phyloP scores from a whole-genome alignment of 306 rosid species.

The barrel medic (Medicago truncatula) region DNA sequence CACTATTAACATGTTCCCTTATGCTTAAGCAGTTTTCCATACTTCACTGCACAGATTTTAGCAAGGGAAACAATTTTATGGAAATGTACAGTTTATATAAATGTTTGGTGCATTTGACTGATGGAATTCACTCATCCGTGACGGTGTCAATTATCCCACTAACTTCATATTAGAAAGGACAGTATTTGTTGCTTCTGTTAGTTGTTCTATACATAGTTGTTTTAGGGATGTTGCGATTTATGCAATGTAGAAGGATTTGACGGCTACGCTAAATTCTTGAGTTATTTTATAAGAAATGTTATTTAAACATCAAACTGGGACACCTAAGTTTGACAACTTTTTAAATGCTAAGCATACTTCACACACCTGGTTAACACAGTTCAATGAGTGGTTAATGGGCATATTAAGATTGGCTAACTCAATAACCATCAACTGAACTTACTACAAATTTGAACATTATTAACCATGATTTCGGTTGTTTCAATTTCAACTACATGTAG shows the following conservation, averaged over 20 bases:
- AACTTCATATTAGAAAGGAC: neutral
- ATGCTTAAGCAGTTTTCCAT: no score
- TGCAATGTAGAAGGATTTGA: conserved; percentile 18
- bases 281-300: neutral
- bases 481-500: neutral
- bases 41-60: no score
- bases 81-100: no score
- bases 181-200: neutral
- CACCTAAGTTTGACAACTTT: neutral
- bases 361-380: neutral
- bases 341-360: neutral
- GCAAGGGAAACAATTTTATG: no score
- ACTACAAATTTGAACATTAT: neutral
- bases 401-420: neutral
- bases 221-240: conserved; percentile 24
- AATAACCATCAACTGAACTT: neutral
- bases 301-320: neutral
- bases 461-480: neutral
- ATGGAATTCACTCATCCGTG: no score
- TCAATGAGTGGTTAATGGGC: neutral
- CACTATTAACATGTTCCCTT: no score
- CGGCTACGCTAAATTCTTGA: neutral
- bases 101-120: no score
- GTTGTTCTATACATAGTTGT: conserved; percentile 6
- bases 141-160: neutral